phyloP scores from a whole-genome alignment of 1,284 basidiomycete species.

The Leucoagaricus sp. region DNA sequence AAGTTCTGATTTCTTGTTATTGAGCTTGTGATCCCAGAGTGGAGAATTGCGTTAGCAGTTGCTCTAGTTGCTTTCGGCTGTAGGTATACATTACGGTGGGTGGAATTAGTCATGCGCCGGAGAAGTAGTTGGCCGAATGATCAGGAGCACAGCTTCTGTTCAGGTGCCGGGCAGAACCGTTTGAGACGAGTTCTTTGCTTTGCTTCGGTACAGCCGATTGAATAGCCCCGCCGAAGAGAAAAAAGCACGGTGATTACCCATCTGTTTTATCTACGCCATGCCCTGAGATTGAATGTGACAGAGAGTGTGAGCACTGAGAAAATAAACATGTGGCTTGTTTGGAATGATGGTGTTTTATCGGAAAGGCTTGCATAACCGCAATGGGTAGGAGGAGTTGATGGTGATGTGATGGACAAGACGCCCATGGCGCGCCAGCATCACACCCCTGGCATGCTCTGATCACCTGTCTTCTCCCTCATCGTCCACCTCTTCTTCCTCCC shows the following conservation, averaged over 20 bases:
- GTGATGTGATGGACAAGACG: conserved; percentile 6
- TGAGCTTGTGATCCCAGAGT: too few species aligned
- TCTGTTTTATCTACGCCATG: neutral
- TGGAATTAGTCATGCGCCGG: neutral
- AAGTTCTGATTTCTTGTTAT: too few species aligned
- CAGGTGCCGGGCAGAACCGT: neutral
- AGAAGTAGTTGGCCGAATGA: neutral
- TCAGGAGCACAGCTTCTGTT: neutral
- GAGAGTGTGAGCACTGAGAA: neutral
- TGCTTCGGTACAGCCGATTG: too few species aligned
- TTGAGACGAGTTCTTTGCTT: neutral
- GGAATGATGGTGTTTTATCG: conserved; percentile 1
- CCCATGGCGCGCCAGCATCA: neutral
- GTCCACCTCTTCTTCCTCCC: conserved; percentile 18
- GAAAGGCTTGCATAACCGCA: neutral
- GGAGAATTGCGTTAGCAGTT: too few species aligned
- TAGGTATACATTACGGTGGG: neutral
- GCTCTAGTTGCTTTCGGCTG: too few species aligned
- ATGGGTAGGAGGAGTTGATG: neutral
- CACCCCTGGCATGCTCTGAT: conserved; percentile 13
- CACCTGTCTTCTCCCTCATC: conserved; percentile 8
- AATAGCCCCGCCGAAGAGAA: neutral
- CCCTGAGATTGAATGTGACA: neutral
- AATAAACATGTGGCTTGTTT: neutral
- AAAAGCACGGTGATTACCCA: neutral